Evolutionary conservation across 23 red algal genomes (phyloP).

Genomic region (Chondrus crispus): DNA sequence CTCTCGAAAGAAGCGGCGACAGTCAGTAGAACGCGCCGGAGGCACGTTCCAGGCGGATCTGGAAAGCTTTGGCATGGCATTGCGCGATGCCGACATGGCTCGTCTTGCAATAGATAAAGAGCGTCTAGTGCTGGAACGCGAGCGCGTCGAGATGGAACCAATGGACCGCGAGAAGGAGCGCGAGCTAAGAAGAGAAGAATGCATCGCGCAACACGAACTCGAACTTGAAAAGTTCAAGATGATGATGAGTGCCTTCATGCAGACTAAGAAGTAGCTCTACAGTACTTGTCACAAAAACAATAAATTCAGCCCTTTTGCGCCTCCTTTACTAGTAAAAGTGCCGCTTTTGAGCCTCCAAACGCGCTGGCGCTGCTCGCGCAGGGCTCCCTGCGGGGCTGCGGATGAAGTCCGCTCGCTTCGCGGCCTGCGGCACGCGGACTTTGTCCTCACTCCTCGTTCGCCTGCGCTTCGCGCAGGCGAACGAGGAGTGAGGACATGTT

Average conservation of each 20-base stretch:
- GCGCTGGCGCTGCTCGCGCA: too few relatives aligned
- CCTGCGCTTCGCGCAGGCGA: not conserved
- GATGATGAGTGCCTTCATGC: not conserved
- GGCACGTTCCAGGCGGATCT: too few relatives aligned
- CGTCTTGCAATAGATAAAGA: not conserved
- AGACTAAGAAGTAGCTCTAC: not conserved
- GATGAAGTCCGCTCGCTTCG: not conserved
- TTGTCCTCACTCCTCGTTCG: not conserved
- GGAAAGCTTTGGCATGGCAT: not conserved
- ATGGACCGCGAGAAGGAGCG: not conserved
- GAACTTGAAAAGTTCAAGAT: slow-evolving; percentile 21
- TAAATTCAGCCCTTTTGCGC: too few relatives aligned
- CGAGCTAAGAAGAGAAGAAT: not conserved
- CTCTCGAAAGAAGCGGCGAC: too few relatives aligned
- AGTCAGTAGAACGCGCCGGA: too few relatives aligned
- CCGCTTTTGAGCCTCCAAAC: too few relatives aligned
- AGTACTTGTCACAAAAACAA: too few relatives aligned
- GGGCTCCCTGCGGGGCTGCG: not conserved
- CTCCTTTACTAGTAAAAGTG: too few relatives aligned
- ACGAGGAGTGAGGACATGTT: not conserved
- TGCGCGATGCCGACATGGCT: not conserved
- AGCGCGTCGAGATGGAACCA: not conserved
- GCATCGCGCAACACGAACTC: not conserved
- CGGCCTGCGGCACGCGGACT: not conserved
- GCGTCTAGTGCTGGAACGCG: not conserved